A percentile compares a stretch with the other conserved stretches of the same genome.
Conservation (phyloP, 2,329 filamentous ascomycete genomes). For the Xylariales sp. region DNA sequence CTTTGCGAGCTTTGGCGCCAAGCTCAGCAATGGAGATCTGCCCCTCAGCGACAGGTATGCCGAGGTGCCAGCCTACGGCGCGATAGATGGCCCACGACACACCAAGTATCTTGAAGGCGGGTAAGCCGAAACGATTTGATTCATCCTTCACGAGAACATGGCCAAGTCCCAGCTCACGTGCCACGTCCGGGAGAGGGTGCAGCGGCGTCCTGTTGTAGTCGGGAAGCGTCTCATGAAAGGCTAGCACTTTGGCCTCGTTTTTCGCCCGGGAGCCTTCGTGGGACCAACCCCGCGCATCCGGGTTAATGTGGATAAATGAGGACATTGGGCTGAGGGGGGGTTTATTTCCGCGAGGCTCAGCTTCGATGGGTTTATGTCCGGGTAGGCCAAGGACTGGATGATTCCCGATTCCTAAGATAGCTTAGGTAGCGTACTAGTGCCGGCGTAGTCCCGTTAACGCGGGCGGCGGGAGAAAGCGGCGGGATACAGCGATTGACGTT, state of each 20-base stretch:
- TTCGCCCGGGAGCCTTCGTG: conserved; percentile 33
- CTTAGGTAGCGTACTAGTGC: conserved; percentile 30
- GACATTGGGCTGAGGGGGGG: conserved; percentile 37
- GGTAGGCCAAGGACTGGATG: neutral
- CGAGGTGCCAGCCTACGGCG: conserved; percentile 60
- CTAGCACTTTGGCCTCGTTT: conserved; percentile 37
- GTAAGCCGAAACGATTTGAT: conserved; percentile 73
- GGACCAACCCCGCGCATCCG: conserved; percentile 42
- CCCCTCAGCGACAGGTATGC: conserved; percentile 54
- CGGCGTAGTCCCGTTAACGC: conserved; percentile 32
- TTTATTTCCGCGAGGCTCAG: neutral
- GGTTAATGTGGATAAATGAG: conserved; percentile 41
- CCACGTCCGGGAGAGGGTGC: conserved; percentile 48
- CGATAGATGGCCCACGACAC: conserved; percentile 78
- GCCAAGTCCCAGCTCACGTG: conserved; percentile 66
- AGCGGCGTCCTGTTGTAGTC: conserved; percentile 45
- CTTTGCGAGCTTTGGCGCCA: conserved; percentile 38
- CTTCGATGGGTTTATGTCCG: neutral
- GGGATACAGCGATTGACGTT: conserved; percentile 19
- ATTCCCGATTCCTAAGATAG: conserved; percentile 26
- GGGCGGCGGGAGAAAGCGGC: conserved; percentile 7
- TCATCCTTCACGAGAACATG: conserved; percentile 78
- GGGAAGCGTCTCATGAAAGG: conserved; percentile 45
- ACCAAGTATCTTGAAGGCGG: conserved; percentile 83
- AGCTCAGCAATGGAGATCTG: conserved; percentile 41